Base-by-base conservation (phyloP, 331 rosid genomes). In the Stylosanthes scabra region DNA sequence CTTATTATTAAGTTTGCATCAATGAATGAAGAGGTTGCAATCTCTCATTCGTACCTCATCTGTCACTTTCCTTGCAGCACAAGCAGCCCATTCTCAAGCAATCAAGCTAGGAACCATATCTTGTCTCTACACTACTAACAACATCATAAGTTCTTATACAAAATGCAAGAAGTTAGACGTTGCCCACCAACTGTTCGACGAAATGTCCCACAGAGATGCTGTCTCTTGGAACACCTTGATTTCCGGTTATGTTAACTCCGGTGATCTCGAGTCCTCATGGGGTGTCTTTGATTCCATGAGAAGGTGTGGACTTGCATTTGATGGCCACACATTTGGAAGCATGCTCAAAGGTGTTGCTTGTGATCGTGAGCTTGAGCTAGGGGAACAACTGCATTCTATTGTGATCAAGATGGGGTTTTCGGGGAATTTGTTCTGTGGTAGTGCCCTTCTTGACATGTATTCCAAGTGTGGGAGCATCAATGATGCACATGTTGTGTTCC, bases 371-470 rank as follows among this genome's bases (percentile, higher is more conserved):
- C 68, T 79, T 41, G 71, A 71, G 67, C 66, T 81, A 28, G 98
- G 97, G 78, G 62, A 75, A 34, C 93, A 90, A 46, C 56, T 93
- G 14, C 98, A 93, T 76, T 80, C 88, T 1, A 29, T 84, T 79
- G 68, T 90, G 59, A 41, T 81, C 69, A 93, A 93, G 82, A 80
- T 74, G 70, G 96, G 92, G 54, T 71, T 49, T 12, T 66, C 28
- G 1, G 80, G 63, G 54, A 83, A 89, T 49, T 78, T 93, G 42
- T 87, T 86, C 61, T 80, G 86, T 0, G 87, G 88, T 11, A 89
- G 96, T 83, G 89, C 96, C 8, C 96, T 93, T 63, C 55, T 89
- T 80, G 98, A 93, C 60, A 89, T 93, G 98, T 93, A 89, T 83
- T 90, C 93, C 10, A 93, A 93, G 81, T 88, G 98, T 78, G 86